Conservation (phyloP, 805 yeast species). For the Pichia scutulata region DNA sequence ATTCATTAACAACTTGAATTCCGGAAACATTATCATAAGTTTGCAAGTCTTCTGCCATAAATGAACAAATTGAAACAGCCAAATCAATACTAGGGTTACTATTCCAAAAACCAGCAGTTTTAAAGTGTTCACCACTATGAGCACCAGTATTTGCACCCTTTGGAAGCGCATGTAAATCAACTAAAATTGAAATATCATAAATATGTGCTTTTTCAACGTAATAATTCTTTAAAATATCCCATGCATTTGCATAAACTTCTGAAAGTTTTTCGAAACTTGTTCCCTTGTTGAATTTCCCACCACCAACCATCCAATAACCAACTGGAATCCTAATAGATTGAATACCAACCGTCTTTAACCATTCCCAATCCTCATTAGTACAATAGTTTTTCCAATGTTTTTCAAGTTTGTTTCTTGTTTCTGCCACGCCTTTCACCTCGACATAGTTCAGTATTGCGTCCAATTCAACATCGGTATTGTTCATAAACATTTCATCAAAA, state of each 20-base stretch:
- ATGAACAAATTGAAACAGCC: conserved; percentile 46
- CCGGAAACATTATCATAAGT: conserved; percentile 66
- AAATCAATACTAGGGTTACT: conserved; percentile 33
- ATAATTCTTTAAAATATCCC: conserved; percentile 48
- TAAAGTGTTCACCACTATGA: conserved; percentile 68
- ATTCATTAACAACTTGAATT: conserved; percentile 80
- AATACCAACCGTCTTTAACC: conserved; percentile 60
- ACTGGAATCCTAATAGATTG: conserved; percentile 79
- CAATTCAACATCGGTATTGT: conserved; percentile 57
- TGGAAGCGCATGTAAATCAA: conserved; percentile 87
- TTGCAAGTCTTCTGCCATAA: conserved; percentile 52
- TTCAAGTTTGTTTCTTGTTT: conserved; percentile 46
- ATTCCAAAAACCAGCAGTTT: conserved; percentile 60
- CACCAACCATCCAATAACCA: conserved; percentile 84
- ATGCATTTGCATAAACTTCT: conserved; percentile 61
- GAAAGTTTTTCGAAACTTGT: conserved; percentile 55
- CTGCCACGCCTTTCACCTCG: conserved; percentile 42
- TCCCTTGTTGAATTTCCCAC: conserved; percentile 47
- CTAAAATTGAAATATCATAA: conserved; percentile 61
- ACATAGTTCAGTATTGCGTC: conserved; percentile 56
- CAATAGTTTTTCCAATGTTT: conserved; percentile 61
- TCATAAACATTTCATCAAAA: conserved; percentile 51
- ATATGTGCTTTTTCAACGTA: conserved; percentile 53
- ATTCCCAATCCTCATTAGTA: conserved; percentile 68
- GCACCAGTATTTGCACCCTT: conserved; percentile 86